phyloP scores from a whole-genome alignment of 1,139 yeast species.

The Pichia sp. region DNA sequence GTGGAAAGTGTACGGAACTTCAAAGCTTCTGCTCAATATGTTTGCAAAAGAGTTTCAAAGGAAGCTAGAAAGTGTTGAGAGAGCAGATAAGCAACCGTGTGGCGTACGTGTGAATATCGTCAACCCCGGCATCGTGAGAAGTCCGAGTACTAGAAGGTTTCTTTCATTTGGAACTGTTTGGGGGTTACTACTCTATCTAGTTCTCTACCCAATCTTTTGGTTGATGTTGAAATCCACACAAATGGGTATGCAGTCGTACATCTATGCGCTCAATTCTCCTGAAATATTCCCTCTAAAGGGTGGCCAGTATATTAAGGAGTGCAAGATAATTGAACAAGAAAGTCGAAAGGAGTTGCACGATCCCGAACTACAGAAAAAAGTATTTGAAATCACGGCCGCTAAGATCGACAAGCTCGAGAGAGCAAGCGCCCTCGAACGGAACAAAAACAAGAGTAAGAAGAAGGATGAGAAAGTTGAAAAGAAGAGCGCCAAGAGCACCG shows the following conservation, averaged over 20 bases:
- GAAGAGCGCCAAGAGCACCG: conserved; percentile 17
- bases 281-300: conserved; percentile 52
- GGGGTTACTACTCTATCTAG: conserved; percentile 57
- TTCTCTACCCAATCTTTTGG: conserved; percentile 79
- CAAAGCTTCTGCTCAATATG: conserved; percentile 69
- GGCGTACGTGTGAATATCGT: conserved; percentile 70
- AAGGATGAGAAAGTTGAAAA: conserved; percentile 26
- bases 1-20: conserved; percentile 72
- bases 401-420: conserved; percentile 57
- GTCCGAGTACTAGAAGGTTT: conserved; percentile 76
- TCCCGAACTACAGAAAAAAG: conserved; percentile 47
- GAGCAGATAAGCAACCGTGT: conserved; percentile 46
- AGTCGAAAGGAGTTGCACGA: conserved; percentile 61
- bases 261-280: conserved; percentile 70
- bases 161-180: conserved; percentile 68
- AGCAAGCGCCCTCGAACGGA: conserved; percentile 60
- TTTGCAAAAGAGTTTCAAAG: conserved; percentile 73
- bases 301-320: conserved; percentile 67
- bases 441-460: conserved; percentile 30
- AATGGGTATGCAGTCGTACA: conserved; percentile 74
- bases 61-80: conserved; percentile 36
- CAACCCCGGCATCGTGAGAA: conserved; percentile 89
- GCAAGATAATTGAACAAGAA: conserved; percentile 50
- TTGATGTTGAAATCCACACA: conserved; percentile 63
- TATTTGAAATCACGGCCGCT: conserved; percentile 58